phyloP scores from a whole-genome alignment of 2,329 filamentous ascomycete species.

The Clonostachys rosea region DNA sequence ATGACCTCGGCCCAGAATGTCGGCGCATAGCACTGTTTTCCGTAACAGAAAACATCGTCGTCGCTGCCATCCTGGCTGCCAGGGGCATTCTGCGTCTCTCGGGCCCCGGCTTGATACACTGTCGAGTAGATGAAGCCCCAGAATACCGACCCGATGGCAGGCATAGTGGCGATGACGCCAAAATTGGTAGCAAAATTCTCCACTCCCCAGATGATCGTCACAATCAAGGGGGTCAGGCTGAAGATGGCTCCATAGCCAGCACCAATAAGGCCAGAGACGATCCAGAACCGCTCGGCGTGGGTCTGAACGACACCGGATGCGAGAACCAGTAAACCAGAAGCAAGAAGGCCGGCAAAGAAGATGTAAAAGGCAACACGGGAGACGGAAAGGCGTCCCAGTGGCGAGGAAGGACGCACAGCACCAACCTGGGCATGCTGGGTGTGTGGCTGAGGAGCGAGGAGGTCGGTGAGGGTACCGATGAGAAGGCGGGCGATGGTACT shows the following conservation, averaged over 20 bases:
- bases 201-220: constrained; percentile 96
- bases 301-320: constrained; percentile 72
- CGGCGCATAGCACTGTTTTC: constrained; percentile 71
- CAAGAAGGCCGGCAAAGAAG: constrained; percentile 68
- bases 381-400: constrained; percentile 44
- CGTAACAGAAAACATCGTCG: constrained; percentile 68
- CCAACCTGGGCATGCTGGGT: constrained; percentile 50
- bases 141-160: constrained; percentile 79
- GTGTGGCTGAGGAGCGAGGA: constrained; percentile 68
- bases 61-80: constrained; percentile 18
- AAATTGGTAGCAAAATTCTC: constrained; percentile 99
- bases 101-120: constrained; percentile 67
- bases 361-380: constrained; percentile 81
- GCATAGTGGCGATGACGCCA: constrained; percentile 90
- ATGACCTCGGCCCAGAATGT: constrained; percentile 84
- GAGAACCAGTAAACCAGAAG: constrained; percentile 70
- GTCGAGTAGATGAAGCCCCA: constrained; percentile 89
- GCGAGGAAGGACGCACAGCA: constrained; percentile 8
- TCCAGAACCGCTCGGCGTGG: constrained; percentile 75
- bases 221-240: constrained; percentile 82
- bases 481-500: constrained; percentile 88
- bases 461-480: constrained; percentile 82
- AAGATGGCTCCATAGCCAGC: constrained; percentile 93
- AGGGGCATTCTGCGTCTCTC: constrained; percentile 21
- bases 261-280: constrained; percentile 79